These are phyloP conservation scores for Rhizopogon vinicolor DNA, from an alignment of 768 basidiomycete genomes.

Conservation along the genomic window DNA sequence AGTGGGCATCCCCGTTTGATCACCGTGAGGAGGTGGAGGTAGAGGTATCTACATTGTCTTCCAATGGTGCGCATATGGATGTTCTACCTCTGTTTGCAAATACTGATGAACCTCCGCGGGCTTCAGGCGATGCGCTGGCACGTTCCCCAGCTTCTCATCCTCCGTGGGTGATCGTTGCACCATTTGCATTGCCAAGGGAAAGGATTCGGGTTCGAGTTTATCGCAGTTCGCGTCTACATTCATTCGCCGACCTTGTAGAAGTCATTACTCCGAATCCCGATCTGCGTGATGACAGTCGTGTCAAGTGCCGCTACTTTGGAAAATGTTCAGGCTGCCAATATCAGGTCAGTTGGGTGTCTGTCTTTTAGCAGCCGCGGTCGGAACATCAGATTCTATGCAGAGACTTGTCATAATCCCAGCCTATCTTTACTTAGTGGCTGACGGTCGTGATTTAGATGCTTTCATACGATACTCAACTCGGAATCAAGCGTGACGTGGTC, in stretches of 20 bases:
- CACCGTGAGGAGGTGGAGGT: conserved; percentile 63
- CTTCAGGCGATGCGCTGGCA: conserved; percentile 64
- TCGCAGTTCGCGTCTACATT: conserved; percentile 65
- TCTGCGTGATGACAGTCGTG: conserved; percentile 59
- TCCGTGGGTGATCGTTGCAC: conserved; percentile 81
- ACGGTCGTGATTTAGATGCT: conserved; percentile 55
- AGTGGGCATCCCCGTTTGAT: conserved; percentile 57
- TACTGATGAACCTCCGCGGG: neutral
- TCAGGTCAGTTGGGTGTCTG: conserved; percentile 47
- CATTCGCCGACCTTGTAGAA: conserved; percentile 69
- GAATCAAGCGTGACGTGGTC: conserved; percentile 82
- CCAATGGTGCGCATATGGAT: conserved; percentile 42
- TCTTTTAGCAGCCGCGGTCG: neutral
- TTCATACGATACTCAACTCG: conserved; percentile 81
- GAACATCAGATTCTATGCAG: neutral
- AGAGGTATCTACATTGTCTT: conserved; percentile 58
- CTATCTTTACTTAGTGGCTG: too few species aligned
- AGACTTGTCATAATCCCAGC: neutral
- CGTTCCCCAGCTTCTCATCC: conserved; percentile 40
- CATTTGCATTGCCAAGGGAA: conserved; percentile 84
- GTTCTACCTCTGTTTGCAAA: neutral
- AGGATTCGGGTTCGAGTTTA: conserved; percentile 68
- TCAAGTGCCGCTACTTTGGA: conserved; percentile 85
- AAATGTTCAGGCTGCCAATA: conserved; percentile 92
- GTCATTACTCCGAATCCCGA: conserved; percentile 58